A percentile compares a stretch with the other conserved stretches of the same genome.
These are phyloP conservation scores for Rhododendron henanense DNA, from an alignment of 148 eudicot species.

Conservation along the genomic window DNA sequence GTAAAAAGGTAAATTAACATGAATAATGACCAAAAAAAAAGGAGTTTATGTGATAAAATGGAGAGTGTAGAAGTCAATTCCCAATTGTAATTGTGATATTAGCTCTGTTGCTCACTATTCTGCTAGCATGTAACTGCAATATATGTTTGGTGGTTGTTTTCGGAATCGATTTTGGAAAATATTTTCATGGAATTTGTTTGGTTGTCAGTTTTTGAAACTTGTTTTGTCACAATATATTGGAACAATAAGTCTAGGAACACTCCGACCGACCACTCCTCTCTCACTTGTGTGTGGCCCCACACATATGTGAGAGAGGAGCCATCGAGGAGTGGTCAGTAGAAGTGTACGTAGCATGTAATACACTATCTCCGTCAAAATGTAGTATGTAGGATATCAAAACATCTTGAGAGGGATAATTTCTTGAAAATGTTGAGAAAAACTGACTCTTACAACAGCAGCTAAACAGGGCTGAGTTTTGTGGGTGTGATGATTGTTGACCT, in stretches of 20 bases:
- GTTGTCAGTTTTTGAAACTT: not conserved
- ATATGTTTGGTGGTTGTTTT: not conserved
- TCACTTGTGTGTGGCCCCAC: too few relatives aligned
- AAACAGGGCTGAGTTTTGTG: not conserved
- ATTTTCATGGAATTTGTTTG: not conserved
- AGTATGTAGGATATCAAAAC: not conserved
- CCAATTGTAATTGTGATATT: not conserved
- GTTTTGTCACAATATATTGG: not conserved
- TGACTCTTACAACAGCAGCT: not conserved
- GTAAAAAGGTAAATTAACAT: too few relatives aligned
- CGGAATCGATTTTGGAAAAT: not conserved
- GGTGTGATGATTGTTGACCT: not conserved
- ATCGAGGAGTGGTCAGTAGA: too few relatives aligned
- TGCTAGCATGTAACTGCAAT: not conserved
- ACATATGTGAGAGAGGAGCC: too few relatives aligned
- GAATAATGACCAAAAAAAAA: too few relatives aligned
- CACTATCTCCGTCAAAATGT: not conserved
- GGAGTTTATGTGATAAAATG: too few relatives aligned
- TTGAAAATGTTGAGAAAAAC: not conserved
- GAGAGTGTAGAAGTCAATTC: too few relatives aligned
- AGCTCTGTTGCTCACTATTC: not conserved
- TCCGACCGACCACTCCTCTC: too few relatives aligned
- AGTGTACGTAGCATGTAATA: too few relatives aligned
- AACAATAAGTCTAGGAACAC: not conserved
- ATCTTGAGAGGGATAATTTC: not conserved